A percentile compares a stretch with the other conserved stretches of the same genome.
Evolutionary conservation across 176 grass and related monocot species (phyloP).

Genomic region (Secale cereale): DNA sequence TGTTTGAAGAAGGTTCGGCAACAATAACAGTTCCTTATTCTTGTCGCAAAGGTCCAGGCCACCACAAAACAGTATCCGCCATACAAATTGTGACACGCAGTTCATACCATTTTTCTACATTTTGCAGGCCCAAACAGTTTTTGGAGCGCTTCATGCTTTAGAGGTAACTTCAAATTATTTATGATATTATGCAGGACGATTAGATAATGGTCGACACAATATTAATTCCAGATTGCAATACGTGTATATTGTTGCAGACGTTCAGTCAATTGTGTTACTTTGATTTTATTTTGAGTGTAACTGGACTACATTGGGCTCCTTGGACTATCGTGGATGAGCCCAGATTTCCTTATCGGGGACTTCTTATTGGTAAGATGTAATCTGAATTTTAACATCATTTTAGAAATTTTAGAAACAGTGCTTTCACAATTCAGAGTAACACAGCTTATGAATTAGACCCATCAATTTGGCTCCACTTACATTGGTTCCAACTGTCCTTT

Average conservation of each 20-base stretch:
- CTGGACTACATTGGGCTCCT: slow-evolving; percentile 70
- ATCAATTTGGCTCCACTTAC: neutral
- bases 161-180: slow-evolving; percentile 54
- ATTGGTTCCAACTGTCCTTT: neutral
- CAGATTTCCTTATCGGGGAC: slow-evolving; percentile 84
- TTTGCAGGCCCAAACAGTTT: slow-evolving; percentile 91
- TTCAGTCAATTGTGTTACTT: slow-evolving; percentile 92
- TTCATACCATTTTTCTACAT: slow-evolving; percentile 3
- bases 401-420: neutral
- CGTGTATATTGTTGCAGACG: slow-evolving; percentile 51
- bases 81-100: neutral
- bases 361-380: slow-evolving; percentile 73
- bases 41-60: neutral
- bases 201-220: neutral
- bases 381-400: neutral
- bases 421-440: neutral
- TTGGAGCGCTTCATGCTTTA: slow-evolving; percentile 78
- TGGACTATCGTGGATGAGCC: slow-evolving; percentile 79
- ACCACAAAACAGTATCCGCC: neutral
- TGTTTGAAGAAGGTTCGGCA: neutral
- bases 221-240: neutral
- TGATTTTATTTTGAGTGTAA: slow-evolving; percentile 58
- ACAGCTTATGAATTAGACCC: neutral
- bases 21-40: neutral
- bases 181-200: neutral